These are phyloP conservation scores for Eucalyptus sp. DNA, from an alignment of 345 rosid genomes.

Conservation along the genomic window DNA sequence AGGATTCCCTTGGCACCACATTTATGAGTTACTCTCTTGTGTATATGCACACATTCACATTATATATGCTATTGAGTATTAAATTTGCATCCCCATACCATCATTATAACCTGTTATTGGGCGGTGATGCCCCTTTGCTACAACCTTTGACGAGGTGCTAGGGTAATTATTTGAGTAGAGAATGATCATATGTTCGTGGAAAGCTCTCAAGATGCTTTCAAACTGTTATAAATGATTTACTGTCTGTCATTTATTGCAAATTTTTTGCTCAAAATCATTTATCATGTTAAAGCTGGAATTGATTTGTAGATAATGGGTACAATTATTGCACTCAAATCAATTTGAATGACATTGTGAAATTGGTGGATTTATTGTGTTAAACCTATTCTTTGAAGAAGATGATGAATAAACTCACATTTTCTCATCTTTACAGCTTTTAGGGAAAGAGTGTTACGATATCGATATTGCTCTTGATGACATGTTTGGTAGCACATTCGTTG, in stretches of 20 bases:
- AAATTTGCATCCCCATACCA: background rate
- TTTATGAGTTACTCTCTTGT: background rate
- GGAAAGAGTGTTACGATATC: slow-evolving; percentile 80
- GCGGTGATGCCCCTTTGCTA: background rate
- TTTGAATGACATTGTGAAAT: background rate
- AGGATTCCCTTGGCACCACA: background rate
- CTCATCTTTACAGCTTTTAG: slow-evolving; percentile 43
- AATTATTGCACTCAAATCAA: background rate
- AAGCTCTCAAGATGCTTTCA: background rate
- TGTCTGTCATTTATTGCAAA: background rate
- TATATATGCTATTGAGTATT: background rate
- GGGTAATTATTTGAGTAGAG: background rate
- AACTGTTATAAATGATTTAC: background rate
- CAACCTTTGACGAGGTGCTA: background rate
- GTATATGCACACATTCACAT: background rate
- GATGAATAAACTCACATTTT: background rate
- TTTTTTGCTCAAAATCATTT: background rate
- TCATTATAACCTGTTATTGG: background rate
- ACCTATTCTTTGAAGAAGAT: background rate
- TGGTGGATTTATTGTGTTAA: background rate
- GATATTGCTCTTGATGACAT: slow-evolving; percentile 85
- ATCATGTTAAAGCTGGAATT: background rate
- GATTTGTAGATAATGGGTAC: background rate
- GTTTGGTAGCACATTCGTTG: slow-evolving; percentile 73
- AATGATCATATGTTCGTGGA: background rate